Evolutionary conservation across 1,139 yeast species (phyloP).

Genomic region (Candida frijolesensis): DNA sequence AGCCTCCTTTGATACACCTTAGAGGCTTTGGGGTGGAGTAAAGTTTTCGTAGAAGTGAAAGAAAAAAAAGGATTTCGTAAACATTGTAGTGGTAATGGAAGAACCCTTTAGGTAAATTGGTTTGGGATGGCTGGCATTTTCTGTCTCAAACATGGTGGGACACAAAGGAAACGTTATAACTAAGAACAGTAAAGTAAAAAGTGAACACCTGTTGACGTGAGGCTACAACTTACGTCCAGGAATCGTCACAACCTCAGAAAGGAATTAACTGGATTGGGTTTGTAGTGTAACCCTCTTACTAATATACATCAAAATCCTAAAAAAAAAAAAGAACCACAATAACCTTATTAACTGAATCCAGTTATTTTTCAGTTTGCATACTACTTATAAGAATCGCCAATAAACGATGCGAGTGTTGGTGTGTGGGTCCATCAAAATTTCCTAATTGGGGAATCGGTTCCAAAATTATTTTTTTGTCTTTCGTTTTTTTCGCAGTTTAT

Average conservation of each 20-base stretch:
- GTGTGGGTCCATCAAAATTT: conserved; percentile 13
- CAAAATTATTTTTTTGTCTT: not conserved
- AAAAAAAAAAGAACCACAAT: not conserved
- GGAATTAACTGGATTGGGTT: not conserved
- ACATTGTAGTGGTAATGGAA: too few species aligned
- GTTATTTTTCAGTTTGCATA: not conserved
- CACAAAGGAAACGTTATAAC: not conserved
- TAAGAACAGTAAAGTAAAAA: not conserved
- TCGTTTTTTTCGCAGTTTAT: conserved; percentile 4
- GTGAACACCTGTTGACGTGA: not conserved
- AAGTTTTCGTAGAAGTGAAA: too few species aligned
- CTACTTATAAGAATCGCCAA: not conserved
- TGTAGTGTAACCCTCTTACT: not conserved
- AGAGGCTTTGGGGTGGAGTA: too few species aligned
- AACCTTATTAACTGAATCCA: not conserved
- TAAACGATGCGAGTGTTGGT: not conserved
- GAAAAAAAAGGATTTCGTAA: too few species aligned
- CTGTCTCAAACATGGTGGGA: too few species aligned
- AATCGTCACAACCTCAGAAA: not conserved
- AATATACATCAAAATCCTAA: too few species aligned
- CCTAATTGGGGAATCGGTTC: conserved; percentile 15
- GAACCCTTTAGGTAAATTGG: too few species aligned
- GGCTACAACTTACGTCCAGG: not conserved
- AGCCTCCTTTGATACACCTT: too few species aligned
- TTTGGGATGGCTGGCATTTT: too few species aligned